Percentiles rank a stretch among this genome's conserved stretches.
Conservation (phyloP, 1,284 basidiomycete species). For the Pseudomicrostroma phylloplanum region DNA sequence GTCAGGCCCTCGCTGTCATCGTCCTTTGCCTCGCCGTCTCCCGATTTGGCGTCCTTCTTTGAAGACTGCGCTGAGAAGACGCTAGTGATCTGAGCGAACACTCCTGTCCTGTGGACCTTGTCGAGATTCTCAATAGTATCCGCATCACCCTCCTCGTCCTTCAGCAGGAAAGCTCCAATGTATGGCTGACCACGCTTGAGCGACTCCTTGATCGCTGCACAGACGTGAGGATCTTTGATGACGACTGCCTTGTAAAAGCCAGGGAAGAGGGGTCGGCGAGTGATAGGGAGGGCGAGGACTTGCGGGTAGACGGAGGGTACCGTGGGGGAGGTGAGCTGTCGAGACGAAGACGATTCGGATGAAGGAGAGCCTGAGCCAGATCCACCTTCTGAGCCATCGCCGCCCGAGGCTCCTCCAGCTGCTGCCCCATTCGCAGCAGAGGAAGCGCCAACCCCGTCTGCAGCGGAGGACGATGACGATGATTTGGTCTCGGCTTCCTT, state of each 20-base stretch:
- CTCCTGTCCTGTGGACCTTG: conserved; percentile 86
- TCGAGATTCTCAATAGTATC: conserved; percentile 84
- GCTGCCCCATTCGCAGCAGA: neutral
- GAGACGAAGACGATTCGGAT: conserved; percentile 8
- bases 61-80: conserved; percentile 61
- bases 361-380: conserved; percentile 18
- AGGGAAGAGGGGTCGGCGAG: conserved; percentile 88
- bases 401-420: conserved; percentile 3
- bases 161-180: conserved; percentile 92
- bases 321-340: conserved; percentile 22
- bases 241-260: conserved; percentile 69
- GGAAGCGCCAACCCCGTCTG: neutral
- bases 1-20: conserved; percentile 76
- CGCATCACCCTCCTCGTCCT: conserved; percentile 85
- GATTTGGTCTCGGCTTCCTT: conserved; percentile 1
- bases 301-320: conserved; percentile 68
- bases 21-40: conserved; percentile 65
- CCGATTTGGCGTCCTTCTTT: conserved; percentile 50
- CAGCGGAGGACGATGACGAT: conserved; percentile 8
- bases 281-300: conserved; percentile 90
- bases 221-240: conserved; percentile 64
- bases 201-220: conserved; percentile 91
- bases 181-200: conserved; percentile 95
- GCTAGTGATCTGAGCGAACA: conserved; percentile 95
- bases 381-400: conserved; percentile 9